Percentiles rank a stretch among this genome's conserved stretches.
These are phyloP conservation scores for Pseudogymnoascus sp. DNA, from an alignment of 2,329 filamentous ascomycete species.

Conservation along the genomic window DNA sequence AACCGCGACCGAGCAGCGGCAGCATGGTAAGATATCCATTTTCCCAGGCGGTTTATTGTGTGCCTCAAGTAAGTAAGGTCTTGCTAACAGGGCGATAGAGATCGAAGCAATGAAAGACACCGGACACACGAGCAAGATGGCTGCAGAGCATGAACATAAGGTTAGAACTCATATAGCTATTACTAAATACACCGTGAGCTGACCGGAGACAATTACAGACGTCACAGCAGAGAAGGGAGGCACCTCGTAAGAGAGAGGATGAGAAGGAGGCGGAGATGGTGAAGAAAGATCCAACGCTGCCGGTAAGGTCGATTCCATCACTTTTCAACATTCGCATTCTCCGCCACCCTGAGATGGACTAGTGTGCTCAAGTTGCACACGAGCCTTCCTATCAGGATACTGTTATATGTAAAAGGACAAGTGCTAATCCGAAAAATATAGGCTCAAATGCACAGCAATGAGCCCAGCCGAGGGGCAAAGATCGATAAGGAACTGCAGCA, in stretches of 20 bases:
- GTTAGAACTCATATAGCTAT: constrained; percentile 15
- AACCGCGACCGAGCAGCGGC: constrained; percentile 39
- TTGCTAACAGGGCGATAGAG: constrained; percentile 44
- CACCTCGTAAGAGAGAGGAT: constrained; percentile 36
- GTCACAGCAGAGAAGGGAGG: constrained; percentile 29
- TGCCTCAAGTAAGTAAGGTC: constrained; percentile 46
- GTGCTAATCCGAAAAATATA: constrained; percentile 14
- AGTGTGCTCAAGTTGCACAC: background rate
- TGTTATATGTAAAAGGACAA: background rate
- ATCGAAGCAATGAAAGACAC: background rate
- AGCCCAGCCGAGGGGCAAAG: constrained; percentile 64
- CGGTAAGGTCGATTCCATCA: constrained; percentile 35
- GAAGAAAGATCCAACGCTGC: constrained; percentile 47
- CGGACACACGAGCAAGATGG: constrained; percentile 53
- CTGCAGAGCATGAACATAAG: constrained; percentile 54
- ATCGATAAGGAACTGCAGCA: constrained; percentile 60
- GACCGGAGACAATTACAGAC: constrained; percentile 12
- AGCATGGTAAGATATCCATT: constrained; percentile 49
- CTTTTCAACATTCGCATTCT: constrained; percentile 18
- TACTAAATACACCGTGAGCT: background rate
- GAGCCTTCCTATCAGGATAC: background rate
- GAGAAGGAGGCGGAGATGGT: constrained; percentile 19
- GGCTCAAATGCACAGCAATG: constrained; percentile 62
- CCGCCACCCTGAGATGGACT: background rate
- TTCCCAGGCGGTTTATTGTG: constrained; percentile 61